phyloP scores from a whole-genome alignment of 2,329 filamentous ascomycete genomes.

The Pseudocercospora macadamiae region DNA sequence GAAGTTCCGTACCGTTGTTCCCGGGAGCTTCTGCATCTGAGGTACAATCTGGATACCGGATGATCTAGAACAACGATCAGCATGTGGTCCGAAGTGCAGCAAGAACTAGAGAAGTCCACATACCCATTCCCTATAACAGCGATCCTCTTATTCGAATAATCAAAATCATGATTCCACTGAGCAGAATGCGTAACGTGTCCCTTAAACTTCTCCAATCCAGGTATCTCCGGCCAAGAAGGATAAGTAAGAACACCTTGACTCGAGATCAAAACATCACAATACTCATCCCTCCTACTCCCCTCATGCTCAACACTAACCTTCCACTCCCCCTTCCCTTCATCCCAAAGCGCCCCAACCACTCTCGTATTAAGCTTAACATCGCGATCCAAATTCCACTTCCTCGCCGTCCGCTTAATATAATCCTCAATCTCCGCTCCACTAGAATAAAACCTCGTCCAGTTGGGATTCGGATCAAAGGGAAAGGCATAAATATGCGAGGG shows the following conservation, averaged over 20 bases:
- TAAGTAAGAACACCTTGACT: slow-evolving; percentile 15
- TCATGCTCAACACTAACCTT: slow-evolving; percentile 12
- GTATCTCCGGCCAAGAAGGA: slow-evolving; percentile 30
- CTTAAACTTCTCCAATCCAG: slow-evolving; percentile 42
- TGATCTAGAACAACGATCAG: slow-evolving; percentile 14
- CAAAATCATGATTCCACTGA: slow-evolving; percentile 38
- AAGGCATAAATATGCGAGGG: slow-evolving; percentile 13
- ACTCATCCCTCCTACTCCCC: slow-evolving; percentile 1
- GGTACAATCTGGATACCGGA: slow-evolving; percentile 45
- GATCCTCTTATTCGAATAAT: slow-evolving; percentile 39
- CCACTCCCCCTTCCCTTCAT: slow-evolving; percentile 14
- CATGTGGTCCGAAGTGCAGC: neutral
- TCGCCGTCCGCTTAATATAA: slow-evolving; percentile 43
- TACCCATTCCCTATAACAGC: slow-evolving; percentile 46
- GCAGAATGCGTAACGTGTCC: slow-evolving; percentile 43
- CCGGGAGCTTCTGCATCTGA: slow-evolving; percentile 5
- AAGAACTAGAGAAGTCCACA: no score
- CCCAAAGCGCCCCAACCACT: slow-evolving; percentile 19
- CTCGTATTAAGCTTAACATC: slow-evolving; percentile 37
- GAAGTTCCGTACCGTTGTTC: slow-evolving; percentile 50
- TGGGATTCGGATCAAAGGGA: slow-evolving; percentile 17
- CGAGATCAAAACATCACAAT: slow-evolving; percentile 18
- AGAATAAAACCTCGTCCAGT: slow-evolving; percentile 39
- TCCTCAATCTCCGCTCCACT: slow-evolving; percentile 44
- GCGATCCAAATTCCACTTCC: slow-evolving; percentile 42